A percentile compares a stretch with the other conserved stretches of the same genome.
Evolutionary conservation across 2,329 filamentous ascomycete genomes (phyloP).

Genomic region (Fusarium sp.): DNA sequence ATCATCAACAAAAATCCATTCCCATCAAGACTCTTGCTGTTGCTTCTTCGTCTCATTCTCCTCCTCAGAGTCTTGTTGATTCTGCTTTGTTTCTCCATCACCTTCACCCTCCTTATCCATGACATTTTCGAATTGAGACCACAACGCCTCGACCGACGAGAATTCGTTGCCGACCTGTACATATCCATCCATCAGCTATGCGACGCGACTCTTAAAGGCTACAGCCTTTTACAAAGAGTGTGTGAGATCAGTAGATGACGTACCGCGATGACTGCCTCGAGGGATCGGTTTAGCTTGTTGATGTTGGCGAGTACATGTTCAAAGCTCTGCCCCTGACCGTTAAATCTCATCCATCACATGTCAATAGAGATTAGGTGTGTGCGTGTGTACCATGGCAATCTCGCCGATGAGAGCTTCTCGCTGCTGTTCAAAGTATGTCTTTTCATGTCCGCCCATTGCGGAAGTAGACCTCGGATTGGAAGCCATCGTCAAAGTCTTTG

Average conservation of each 20-base stretch:
- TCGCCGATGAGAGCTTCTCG: constrained; percentile 77
- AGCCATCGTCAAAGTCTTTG: constrained; percentile 42
- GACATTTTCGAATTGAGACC: constrained; percentile 96
- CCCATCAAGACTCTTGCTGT: constrained; percentile 26
- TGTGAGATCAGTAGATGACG: constrained; percentile 40
- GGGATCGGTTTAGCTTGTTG: constrained; percentile 91
- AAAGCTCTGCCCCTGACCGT: constrained; percentile 64
- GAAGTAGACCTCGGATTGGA: constrained; percentile 45
- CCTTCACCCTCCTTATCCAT: constrained; percentile 76
- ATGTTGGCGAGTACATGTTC: constrained; percentile 95
- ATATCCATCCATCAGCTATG: background rate
- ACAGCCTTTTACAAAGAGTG: background rate
- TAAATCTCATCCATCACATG: background rate
- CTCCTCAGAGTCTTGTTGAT: constrained; percentile 2
- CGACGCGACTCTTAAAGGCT: too few relatives aligned
- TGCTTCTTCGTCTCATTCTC: constrained; percentile 22
- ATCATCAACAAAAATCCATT: background rate
- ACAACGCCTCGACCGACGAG: constrained; percentile 93
- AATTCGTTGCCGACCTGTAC: constrained; percentile 91
- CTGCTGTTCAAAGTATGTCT: constrained; percentile 81
- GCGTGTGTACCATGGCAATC: constrained; percentile 70
- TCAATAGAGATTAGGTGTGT: constrained; percentile 27
- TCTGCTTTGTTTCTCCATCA: constrained; percentile 34
- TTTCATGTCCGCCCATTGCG: constrained; percentile 49
- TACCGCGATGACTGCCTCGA: constrained; percentile 92